A percentile compares a stretch with the other conserved stretches of the same genome.
These are phyloP conservation scores for Curvularia spicifera DNA, from an alignment of 2,329 filamentous ascomycete species.

Conservation along the genomic window DNA sequence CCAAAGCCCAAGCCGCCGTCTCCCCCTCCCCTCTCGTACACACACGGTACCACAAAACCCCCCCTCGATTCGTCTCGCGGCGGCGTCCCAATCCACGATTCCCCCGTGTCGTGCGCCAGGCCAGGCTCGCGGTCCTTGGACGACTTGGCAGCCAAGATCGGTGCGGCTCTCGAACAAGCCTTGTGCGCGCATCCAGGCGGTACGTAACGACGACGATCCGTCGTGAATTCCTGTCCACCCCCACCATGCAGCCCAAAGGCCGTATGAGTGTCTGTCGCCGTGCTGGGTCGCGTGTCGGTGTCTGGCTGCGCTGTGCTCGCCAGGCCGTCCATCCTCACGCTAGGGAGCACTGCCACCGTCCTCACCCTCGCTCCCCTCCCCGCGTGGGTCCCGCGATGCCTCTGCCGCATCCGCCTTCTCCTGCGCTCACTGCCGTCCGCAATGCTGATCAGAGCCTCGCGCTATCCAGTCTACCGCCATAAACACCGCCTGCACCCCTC, in stretches of 20 bases:
- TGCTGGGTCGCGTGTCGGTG: neutral
- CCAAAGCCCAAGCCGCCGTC: too few species aligned
- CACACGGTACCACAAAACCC: neutral
- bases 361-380: conserved; percentile 31
- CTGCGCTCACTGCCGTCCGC: conserved; percentile 29
- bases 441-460: conserved; percentile 43
- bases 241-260: neutral
- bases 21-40: neutral
- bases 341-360: conserved; percentile 32
- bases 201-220: conserved; percentile 31
- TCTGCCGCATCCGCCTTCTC: conserved; percentile 27
- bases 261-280: too few species aligned
- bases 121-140: conserved; percentile 25
- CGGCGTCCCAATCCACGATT: too few species aligned
- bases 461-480: conserved; percentile 26
- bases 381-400: conserved; percentile 29
- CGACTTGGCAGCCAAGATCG: conserved; percentile 38
- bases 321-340: conserved; percentile 22
- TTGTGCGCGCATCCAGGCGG: conserved; percentile 32
- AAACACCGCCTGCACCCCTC: conserved; percentile 18
- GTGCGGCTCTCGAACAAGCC: conserved; percentile 34
- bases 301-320: conserved; percentile 11
- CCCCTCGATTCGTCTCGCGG: neutral
- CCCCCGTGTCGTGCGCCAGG: too few species aligned
- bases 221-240: neutral